A percentile compares a stretch with the other conserved stretches of the same genome.
Evolutionary conservation across 768 basidiomycete genomes (phyloP).

Genomic region (Auriscalpium orientale): DNA sequence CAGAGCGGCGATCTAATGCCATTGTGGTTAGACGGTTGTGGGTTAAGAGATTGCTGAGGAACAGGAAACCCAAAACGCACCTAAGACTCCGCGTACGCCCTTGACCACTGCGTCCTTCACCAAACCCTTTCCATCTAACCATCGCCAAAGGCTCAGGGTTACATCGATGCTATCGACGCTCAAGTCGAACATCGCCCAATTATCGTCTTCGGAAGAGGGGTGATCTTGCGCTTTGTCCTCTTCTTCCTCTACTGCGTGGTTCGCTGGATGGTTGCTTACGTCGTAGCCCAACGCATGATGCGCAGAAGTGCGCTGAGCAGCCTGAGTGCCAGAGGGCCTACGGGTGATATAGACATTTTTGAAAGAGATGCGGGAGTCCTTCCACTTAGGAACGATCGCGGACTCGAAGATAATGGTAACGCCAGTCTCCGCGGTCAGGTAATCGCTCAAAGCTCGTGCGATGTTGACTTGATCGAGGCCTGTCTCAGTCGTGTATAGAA

Average conservation of each 20-base stretch:
- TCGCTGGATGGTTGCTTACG: slow-evolving; percentile 67
- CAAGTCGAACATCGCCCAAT: slow-evolving; percentile 89
- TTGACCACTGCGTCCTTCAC: slow-evolving; percentile 86
- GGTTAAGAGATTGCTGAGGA: neutral
- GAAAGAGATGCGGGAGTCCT: slow-evolving; percentile 91
- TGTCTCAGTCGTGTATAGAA: no score
- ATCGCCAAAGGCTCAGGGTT: slow-evolving; percentile 80
- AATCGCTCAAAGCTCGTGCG: slow-evolving; percentile 83
- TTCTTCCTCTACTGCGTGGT: slow-evolving; percentile 61
- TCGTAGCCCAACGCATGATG: slow-evolving; percentile 65
- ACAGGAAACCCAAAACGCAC: slow-evolving; percentile 32
- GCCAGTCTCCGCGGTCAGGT: slow-evolving; percentile 89
- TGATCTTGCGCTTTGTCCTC: slow-evolving; percentile 21
- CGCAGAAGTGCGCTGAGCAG: slow-evolving; percentile 29
- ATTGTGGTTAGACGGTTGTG: no score
- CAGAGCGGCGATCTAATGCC: slow-evolving; percentile 70
- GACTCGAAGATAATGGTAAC: slow-evolving; percentile 94
- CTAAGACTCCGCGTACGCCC: slow-evolving; percentile 90
- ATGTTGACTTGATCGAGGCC: slow-evolving; percentile 53
- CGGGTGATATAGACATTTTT: slow-evolving; percentile 94
- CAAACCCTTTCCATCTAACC: slow-evolving; percentile 94
- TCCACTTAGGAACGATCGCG: slow-evolving; percentile 97
- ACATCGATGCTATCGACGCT: slow-evolving; percentile 95
- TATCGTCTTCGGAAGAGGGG: slow-evolving; percentile 46
- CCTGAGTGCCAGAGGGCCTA: slow-evolving; percentile 35